Evolutionary conservation across 345 rosid species (phyloP).

Genomic region (Eucalyptus cloeziana): DNA sequence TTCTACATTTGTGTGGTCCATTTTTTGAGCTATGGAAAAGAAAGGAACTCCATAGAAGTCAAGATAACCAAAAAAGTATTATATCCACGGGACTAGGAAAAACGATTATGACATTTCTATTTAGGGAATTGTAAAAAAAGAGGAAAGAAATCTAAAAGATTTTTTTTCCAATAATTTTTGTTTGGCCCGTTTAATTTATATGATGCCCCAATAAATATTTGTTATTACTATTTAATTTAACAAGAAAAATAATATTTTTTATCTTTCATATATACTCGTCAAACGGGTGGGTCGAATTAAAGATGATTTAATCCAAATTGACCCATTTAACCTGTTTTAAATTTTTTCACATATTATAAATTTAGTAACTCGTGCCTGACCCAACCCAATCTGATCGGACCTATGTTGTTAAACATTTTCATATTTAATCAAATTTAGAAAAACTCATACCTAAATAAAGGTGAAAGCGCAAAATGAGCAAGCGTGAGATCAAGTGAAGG

Average conservation of each 20-base stretch:
- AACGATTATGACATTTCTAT: neutral
- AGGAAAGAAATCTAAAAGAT: neutral
- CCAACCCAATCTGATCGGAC: accelerated
- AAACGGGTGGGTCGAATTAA: neutral
- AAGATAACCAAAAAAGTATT: neutral
- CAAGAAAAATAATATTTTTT: too few relatives aligned
- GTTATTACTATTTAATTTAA: too few relatives aligned
- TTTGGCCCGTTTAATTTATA: too few relatives aligned
- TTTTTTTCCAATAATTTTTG: too few relatives aligned
- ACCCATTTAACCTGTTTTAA: accelerated
- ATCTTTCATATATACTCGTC: neutral
- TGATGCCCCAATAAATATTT: too few relatives aligned
- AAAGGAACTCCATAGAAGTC: neutral
- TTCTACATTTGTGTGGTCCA: neutral
- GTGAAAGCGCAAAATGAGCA: neutral
- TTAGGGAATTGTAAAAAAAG: neutral
- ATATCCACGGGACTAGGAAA: neutral
- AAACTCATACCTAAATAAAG: neutral
- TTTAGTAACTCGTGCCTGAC: neutral
- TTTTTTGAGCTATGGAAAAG: neutral
- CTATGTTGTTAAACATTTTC: neutral
- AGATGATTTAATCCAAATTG: neutral
- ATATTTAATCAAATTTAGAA: too few relatives aligned
- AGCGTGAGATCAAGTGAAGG: neutral
- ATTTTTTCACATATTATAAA: neutral